Conservation (phyloP, 2,329 filamentous ascomycete genomes). For the Claviceps pazoutovae region DNA sequence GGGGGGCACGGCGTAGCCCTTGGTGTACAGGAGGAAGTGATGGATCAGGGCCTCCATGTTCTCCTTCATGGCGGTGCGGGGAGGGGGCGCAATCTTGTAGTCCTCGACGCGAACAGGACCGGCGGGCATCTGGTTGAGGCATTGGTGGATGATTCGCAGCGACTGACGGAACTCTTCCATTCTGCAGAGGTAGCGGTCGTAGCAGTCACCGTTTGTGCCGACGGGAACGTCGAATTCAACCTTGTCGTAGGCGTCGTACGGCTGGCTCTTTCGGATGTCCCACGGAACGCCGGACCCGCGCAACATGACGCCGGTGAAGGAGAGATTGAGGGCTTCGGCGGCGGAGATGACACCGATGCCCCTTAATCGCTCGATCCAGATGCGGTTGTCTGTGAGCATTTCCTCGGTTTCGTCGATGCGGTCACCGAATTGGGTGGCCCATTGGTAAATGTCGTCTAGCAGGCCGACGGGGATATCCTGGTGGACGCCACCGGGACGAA, state of each 20-base stretch:
- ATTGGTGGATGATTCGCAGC: conserved; percentile 95
- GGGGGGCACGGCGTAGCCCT: conserved; percentile 92
- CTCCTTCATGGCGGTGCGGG: conserved; percentile 98
- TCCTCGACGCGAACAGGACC: conserved; percentile 93
- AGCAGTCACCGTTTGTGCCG: conserved; percentile 94
- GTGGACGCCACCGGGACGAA: conserved; percentile 89
- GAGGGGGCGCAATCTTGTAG: conserved; percentile 94
- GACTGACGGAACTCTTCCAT: conserved; percentile 99
- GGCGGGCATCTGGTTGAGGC: conserved; percentile 95
- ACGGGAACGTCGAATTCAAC: conserved; percentile 98
- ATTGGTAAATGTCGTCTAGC: conserved; percentile 98
- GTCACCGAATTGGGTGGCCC: conserved; percentile 97
- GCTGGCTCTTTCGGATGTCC: conserved; percentile 92
- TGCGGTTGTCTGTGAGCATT: conserved; percentile 96
- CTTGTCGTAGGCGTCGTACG: conserved; percentile 94
- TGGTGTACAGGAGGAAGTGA: conserved; percentile 97
- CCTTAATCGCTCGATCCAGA: conserved; percentile 91
- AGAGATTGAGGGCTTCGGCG: conserved; percentile 89
- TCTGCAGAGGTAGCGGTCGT: conserved; percentile 95
- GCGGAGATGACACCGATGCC: conserved; percentile 85
- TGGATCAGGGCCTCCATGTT: conserved; percentile 99
- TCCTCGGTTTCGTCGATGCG: conserved; percentile 98
- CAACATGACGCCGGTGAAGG: conserved; percentile 95
- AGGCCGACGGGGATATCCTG: conserved; percentile 90
- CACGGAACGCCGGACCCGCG: conserved; percentile 91